These are phyloP conservation scores for Helichrysum umbraculigerum DNA, from an alignment of 129 eudicot genomes.

Conservation along the genomic window DNA sequence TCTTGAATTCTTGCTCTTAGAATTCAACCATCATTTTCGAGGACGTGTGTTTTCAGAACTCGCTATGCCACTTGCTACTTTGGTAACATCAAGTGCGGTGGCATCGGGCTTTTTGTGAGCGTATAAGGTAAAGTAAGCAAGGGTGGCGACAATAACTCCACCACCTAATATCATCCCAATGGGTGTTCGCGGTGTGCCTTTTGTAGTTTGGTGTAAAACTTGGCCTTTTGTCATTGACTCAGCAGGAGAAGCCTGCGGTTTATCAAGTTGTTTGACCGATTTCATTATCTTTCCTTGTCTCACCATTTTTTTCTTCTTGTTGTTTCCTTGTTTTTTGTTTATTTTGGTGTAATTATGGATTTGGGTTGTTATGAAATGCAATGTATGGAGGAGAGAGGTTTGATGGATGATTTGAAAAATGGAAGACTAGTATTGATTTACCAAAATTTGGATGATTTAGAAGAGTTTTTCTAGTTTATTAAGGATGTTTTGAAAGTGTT, in stretches of 20 bases:
- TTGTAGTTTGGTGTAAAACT: constrained; percentile 55
- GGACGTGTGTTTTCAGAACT: constrained; percentile 44
- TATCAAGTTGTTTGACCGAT: background rate
- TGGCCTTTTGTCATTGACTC: constrained; percentile 23
- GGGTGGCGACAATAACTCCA: constrained; percentile 22
- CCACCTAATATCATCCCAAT: constrained; percentile 50
- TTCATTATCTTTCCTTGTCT: constrained; percentile 2
- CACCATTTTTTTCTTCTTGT: background rate
- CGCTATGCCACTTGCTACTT: constrained; percentile 39
- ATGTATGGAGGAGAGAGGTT: background rate
- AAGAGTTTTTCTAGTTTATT: no score
- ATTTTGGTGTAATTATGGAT: background rate
- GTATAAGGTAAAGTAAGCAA: constrained; percentile 51
- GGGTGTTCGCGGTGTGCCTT: constrained; percentile 36
- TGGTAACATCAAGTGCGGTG: constrained; percentile 60
- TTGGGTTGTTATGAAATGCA: background rate
- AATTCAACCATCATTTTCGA: constrained; percentile 22
- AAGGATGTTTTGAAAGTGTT: no score
- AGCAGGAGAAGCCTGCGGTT: background rate
- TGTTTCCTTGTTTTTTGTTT: background rate
- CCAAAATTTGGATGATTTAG: no score
- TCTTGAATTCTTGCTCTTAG: no score
- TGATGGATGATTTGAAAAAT: background rate
- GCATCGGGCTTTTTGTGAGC: constrained; percentile 62
- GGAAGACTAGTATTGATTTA: no score